These are phyloP conservation scores for Phylloporus sp. DNA, from an alignment of 1,284 basidiomycete species.

Conservation along the genomic window DNA sequence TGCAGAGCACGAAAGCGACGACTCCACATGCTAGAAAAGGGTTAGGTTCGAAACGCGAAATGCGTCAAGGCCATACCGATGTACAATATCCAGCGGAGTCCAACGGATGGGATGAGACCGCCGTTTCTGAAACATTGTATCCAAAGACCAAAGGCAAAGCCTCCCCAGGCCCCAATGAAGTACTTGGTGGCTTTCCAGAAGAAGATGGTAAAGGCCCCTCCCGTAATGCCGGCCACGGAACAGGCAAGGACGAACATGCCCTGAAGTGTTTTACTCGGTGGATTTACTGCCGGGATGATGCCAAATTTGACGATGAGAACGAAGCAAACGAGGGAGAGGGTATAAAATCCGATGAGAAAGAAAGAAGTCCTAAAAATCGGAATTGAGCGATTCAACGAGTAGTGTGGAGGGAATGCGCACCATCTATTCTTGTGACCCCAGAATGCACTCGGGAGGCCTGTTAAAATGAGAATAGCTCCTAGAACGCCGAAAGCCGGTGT, in stretches of 20 bases:
- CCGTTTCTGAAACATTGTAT: slow-evolving; percentile 84
- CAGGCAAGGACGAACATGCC: slow-evolving; percentile 91
- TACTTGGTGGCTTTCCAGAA: slow-evolving; percentile 89
- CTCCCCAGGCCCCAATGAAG: slow-evolving; percentile 88
- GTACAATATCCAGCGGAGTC: slow-evolving; percentile 87
- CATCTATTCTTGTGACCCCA: slow-evolving; percentile 94
- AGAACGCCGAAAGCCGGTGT: slow-evolving; percentile 91
- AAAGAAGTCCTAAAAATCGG: slow-evolving; percentile 76
- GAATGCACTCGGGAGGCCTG: slow-evolving; percentile 88
- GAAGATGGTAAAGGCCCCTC: slow-evolving; percentile 86
- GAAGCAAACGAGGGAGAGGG: slow-evolving; percentile 82
- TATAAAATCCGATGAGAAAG: slow-evolving; percentile 91
- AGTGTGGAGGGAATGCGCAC: slow-evolving; percentile 43
- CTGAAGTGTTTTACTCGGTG: slow-evolving; percentile 76
- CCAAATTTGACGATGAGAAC: slow-evolving; percentile 92
- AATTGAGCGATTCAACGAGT: slow-evolving; percentile 16
- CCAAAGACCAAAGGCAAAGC: slow-evolving; percentile 86
- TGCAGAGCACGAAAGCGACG: slow-evolving; percentile 62
- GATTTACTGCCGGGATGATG: slow-evolving; percentile 78
- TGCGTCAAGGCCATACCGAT: slow-evolving; percentile 56
- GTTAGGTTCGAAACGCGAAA: slow-evolving; percentile 21
- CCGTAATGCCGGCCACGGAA: slow-evolving; percentile 79
- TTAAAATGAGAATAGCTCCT: slow-evolving; percentile 87
- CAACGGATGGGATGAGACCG: slow-evolving; percentile 77
- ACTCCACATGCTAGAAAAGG: slow-evolving; percentile 52